Conservation (phyloP, 1,139 yeast species). For the Blastobotrys illinoisensis region DNA sequence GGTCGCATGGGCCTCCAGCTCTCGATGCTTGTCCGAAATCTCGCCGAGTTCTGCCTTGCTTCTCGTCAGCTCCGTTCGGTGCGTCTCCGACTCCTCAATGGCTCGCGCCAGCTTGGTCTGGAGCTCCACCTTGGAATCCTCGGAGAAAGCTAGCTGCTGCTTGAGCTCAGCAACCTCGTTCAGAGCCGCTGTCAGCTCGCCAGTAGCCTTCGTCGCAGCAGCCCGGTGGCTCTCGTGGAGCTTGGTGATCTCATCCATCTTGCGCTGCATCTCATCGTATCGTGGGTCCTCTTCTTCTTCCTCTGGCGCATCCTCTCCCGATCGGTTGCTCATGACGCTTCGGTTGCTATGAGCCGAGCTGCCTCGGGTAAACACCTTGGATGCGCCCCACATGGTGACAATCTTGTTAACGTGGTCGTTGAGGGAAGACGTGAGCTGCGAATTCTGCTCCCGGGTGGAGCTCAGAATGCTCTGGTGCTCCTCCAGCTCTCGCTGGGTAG, state of each 20-base stretch:
- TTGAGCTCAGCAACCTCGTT: constrained; percentile 25
- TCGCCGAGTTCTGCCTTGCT: not conserved
- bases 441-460: constrained; percentile 21
- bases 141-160: constrained; percentile 23
- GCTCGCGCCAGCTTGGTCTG: constrained; percentile 19
- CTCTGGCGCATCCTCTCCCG: constrained; percentile 2
- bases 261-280: constrained; percentile 18
- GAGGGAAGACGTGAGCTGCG: constrained; percentile 23
- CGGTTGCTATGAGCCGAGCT: not conserved
- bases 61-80: constrained; percentile 7
- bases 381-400: constrained; percentile 30
- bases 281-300: constrained; percentile 19
- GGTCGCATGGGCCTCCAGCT: constrained; percentile 10
- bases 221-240: constrained; percentile 29
- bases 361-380: constrained; percentile 19
- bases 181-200: constrained; percentile 23
- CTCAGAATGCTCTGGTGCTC: constrained; percentile 18
- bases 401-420: constrained; percentile 24
- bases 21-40: constrained; percentile 11
- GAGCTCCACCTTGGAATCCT: constrained; percentile 14
- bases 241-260: constrained; percentile 20
- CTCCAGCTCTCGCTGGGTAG: constrained; percentile 17
- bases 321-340: not conserved
- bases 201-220: constrained; percentile 30
- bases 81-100: constrained; percentile 15